These are phyloP conservation scores for Populus hybrid DNA, from an alignment of 441 rosid genomes.

Conservation along the genomic window DNA sequence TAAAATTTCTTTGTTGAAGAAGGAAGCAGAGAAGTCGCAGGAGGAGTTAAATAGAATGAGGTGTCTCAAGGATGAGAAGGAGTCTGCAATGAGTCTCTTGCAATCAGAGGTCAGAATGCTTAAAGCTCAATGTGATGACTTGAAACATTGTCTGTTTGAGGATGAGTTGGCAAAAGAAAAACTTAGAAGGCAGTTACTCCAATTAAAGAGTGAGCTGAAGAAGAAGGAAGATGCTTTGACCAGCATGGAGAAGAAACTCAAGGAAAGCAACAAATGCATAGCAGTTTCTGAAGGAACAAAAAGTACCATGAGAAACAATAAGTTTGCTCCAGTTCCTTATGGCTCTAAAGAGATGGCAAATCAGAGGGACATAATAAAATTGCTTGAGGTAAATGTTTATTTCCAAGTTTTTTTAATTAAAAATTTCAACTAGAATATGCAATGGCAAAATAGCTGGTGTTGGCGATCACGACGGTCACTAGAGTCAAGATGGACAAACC, in stretches of 20 bases:
- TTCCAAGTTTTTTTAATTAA: not conserved
- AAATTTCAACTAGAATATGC: constrained; percentile 4
- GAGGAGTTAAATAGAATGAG: constrained; percentile 43
- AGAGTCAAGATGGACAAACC: not conserved
- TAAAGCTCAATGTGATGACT: constrained; percentile 36
- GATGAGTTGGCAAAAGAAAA: constrained; percentile 63
- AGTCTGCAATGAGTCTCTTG: constrained; percentile 31
- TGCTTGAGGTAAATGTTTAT: constrained; percentile 57
- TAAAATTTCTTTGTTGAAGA: constrained; percentile 40
- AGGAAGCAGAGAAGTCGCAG: constrained; percentile 45
- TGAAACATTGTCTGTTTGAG: constrained; percentile 42
- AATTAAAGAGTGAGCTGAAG: constrained; percentile 58
- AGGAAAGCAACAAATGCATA: constrained; percentile 44
- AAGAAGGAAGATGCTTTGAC: constrained; percentile 58
- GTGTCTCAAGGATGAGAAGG: constrained; percentile 50
- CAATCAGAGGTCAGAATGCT: constrained; percentile 47
- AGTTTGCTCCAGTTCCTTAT: constrained; percentile 38
- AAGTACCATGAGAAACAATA: constrained; percentile 39
- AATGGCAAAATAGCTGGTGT: not conserved
- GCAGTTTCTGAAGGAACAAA: constrained; percentile 44
- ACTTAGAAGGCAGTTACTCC: constrained; percentile 51
- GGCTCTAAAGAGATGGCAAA: constrained; percentile 52
- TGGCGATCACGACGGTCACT: not conserved
- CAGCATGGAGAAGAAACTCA: constrained; percentile 60
- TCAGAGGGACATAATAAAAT: constrained; percentile 60